phyloP scores from a whole-genome alignment of 2,329 filamentous ascomycete genomes.

The Trichoderma cornu-damae region DNA sequence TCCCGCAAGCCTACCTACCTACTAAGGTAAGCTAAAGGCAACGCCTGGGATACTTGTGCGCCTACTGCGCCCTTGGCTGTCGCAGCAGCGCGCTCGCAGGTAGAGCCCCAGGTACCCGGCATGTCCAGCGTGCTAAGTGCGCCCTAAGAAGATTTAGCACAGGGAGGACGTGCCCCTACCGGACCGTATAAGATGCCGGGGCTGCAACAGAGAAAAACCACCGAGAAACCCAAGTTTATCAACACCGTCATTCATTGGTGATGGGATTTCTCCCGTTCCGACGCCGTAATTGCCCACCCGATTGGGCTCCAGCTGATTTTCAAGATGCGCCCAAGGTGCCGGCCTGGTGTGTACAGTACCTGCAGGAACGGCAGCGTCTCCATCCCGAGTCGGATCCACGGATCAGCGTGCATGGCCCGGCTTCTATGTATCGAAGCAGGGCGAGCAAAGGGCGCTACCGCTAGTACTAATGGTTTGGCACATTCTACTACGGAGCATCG shows the following conservation, averaged over 20 bases:
- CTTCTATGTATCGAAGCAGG: not conserved
- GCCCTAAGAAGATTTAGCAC: too few species aligned
- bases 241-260: too few species aligned
- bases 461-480: too few species aligned
- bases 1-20: constrained; percentile 11
- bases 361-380: not conserved
- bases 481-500: not conserved
- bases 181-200: too few species aligned
- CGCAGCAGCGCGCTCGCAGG: not conserved
- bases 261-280: not conserved
- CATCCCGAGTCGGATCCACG: not conserved
- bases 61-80: not conserved
- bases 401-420: not conserved
- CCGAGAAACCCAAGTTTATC: not conserved
- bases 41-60: not conserved
- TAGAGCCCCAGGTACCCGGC: not conserved
- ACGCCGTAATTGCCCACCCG: not conserved
- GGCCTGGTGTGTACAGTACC: not conserved
- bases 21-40: not conserved
- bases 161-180: too few species aligned
- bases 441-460: too few species aligned
- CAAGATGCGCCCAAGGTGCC: not conserved
- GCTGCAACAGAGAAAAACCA: not conserved
- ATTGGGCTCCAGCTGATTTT: not conserved
- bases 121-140: not conserved